phyloP scores from a whole-genome alignment of 2,329 filamentous ascomycete species.

The Plenodomus lindquistii region DNA sequence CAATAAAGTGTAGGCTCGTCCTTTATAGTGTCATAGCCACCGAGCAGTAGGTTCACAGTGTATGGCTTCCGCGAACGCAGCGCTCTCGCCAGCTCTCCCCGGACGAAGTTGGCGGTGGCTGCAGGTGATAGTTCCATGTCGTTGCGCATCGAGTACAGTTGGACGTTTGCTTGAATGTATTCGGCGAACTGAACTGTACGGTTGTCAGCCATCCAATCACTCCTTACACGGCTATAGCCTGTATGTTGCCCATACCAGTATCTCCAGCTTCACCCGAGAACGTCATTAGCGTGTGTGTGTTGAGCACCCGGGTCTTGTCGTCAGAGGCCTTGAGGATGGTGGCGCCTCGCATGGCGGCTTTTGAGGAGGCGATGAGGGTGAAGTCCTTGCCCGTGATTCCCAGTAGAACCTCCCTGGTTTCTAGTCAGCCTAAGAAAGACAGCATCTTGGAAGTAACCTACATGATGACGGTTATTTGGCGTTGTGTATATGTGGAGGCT shows the following conservation, averaged over 20 bases:
- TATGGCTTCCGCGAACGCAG: slow-evolving; percentile 92
- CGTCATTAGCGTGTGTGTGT: slow-evolving; percentile 92
- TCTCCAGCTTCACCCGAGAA: slow-evolving; percentile 96
- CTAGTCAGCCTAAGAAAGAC: slow-evolving; percentile 19
- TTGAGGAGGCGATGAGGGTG: slow-evolving; percentile 94
- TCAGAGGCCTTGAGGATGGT: slow-evolving; percentile 94
- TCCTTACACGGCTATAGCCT: not conserved
- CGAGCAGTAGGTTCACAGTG: slow-evolving; percentile 93
- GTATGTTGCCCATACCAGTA: slow-evolving; percentile 64
- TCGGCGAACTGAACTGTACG: slow-evolving; percentile 92
- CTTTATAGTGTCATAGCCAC: slow-evolving; percentile 89
- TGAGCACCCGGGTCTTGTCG: slow-evolving; percentile 92
- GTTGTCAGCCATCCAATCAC: slow-evolving; percentile 8
- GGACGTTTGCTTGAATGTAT: slow-evolving; percentile 97
- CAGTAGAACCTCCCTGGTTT: slow-evolving; percentile 87
- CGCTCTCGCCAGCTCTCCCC: slow-evolving; percentile 87
- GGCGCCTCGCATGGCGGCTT: slow-evolving; percentile 96
- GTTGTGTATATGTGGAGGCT: slow-evolving; percentile 5
- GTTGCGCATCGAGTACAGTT: slow-evolving; percentile 98
- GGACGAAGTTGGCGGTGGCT: slow-evolving; percentile 89
- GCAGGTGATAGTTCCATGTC: slow-evolving; percentile 87
- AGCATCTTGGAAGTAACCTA: slow-evolving; percentile 18
- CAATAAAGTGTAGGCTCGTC: slow-evolving; percentile 92
- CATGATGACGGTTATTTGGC: slow-evolving; percentile 27
- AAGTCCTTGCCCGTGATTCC: slow-evolving; percentile 99